phyloP scores from a whole-genome alignment of 2,329 filamentous ascomycete species.

The Rhytidhysteron rufulum region DNA sequence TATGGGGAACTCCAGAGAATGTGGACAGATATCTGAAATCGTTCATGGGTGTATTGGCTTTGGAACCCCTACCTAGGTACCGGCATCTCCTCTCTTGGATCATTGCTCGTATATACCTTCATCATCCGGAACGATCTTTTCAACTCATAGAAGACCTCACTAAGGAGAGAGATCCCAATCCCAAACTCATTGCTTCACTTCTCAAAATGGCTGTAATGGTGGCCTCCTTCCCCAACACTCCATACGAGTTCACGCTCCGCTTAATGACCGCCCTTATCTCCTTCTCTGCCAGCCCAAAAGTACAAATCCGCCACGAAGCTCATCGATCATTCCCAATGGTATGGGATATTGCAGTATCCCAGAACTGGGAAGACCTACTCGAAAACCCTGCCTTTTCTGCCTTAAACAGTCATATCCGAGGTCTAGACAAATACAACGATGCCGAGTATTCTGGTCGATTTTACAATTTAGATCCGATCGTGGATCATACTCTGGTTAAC shows the following conservation, averaged over 20 bases:
- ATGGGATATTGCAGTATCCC: constrained; percentile 36
- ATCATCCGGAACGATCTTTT: constrained; percentile 25
- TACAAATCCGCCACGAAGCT: constrained; percentile 52
- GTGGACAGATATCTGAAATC: constrained; percentile 31
- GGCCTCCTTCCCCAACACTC: constrained; percentile 32
- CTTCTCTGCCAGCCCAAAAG: constrained; percentile 46
- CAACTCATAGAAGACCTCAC: constrained; percentile 35
- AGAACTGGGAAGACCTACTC: constrained; percentile 33
- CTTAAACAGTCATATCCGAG: constrained; percentile 42
- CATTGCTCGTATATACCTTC: constrained; percentile 40
- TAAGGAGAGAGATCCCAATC: constrained; percentile 42
- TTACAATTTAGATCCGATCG: constrained; percentile 38
- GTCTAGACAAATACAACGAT: constrained; percentile 40
- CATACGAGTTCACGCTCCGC: constrained; percentile 34
- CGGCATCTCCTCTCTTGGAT: constrained; percentile 48
- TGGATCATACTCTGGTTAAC: constrained; percentile 41
- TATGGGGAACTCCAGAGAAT: constrained; percentile 13
- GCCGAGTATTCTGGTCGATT: constrained; percentile 37
- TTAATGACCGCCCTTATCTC: constrained; percentile 42
- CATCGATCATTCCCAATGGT: constrained; percentile 47
- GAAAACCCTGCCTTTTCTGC: constrained; percentile 39
- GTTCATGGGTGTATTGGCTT: constrained; percentile 38
- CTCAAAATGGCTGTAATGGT: constrained; percentile 46
- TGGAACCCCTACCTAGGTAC: constrained; percentile 47
- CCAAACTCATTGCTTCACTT: constrained; percentile 45